Conservation (phyloP, 2,329 filamentous ascomycete genomes). For the Sclerotinia sclerotiorum region DNA sequence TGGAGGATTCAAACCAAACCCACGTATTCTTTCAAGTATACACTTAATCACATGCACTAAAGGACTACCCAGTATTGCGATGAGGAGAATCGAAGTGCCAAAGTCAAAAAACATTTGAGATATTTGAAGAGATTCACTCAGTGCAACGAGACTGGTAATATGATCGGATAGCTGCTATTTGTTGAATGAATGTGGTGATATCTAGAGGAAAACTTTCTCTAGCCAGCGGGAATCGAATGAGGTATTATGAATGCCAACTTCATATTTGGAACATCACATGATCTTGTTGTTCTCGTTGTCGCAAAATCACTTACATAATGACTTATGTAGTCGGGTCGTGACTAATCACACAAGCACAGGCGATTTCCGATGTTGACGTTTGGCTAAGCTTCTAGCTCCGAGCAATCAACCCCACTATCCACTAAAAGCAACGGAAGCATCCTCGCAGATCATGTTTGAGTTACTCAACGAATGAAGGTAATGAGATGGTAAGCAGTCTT, state of each 20-base stretch:
- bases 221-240: not conserved
- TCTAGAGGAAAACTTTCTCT: not conserved
- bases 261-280: not conserved
- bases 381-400: slow-evolving; percentile 6
- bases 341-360: not conserved
- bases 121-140: not conserved
- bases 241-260: not conserved
- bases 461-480: slow-evolving; percentile 26
- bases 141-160: not conserved
- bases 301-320: not conserved
- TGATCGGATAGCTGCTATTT: not conserved
- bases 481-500: slow-evolving; percentile 21
- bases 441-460: slow-evolving; percentile 27
- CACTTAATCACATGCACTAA: not conserved
- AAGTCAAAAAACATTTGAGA: not conserved
- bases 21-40: not conserved
- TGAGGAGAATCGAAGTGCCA: not conserved
- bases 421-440: slow-evolving; percentile 5
- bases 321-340: not conserved
- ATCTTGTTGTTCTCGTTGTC: too few species aligned
- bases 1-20: not conserved
- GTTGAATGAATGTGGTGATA: not conserved
- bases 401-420: slow-evolving; percentile 17
- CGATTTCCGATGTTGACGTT: slow-evolving; percentile 12
- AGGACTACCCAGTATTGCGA: not conserved